Conservation (phyloP, 2,329 filamentous ascomycete species). For the Penicillium sp. region DNA sequence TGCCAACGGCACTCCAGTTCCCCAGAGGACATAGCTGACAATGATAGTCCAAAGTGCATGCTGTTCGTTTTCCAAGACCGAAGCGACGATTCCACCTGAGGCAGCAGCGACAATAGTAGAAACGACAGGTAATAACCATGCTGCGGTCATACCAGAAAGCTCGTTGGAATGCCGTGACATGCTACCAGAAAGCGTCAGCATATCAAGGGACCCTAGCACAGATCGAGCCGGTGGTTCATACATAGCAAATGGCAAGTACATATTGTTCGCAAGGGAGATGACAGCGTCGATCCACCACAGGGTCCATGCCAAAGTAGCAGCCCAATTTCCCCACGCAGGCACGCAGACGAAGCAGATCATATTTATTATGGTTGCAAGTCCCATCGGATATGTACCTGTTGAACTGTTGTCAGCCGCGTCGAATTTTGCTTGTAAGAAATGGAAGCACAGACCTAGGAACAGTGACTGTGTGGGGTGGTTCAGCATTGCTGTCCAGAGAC, state of each 20-base stretch:
- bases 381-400: constrained; percentile 63
- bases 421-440: neutral
- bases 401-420: neutral
- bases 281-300: constrained; percentile 60
- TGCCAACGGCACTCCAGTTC: constrained; percentile 61
- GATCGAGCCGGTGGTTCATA: constrained; percentile 21
- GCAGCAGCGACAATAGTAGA: constrained; percentile 65
- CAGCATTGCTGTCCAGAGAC: constrained; percentile 66
- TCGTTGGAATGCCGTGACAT: constrained; percentile 7
- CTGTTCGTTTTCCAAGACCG: constrained; percentile 53
- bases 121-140: constrained; percentile 66
- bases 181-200: constrained; percentile 1
- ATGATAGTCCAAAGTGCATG: constrained; percentile 63
- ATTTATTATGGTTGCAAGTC: constrained; percentile 65
- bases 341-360: constrained; percentile 63
- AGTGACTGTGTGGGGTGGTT: constrained; percentile 64
- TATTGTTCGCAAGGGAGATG: constrained; percentile 47
- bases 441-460: constrained; percentile 52
- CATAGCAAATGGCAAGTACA: constrained; percentile 56
- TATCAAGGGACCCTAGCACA: no score
- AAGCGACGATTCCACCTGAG: constrained; percentile 62
- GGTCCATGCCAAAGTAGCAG: constrained; percentile 55
- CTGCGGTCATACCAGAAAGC: constrained; percentile 63
- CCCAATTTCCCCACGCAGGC: constrained; percentile 59
- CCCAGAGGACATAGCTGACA: constrained; percentile 67